Base-by-base conservation (phyloP, 108 stramenopile genomes). In the Skeletonema costatum region DNA sequence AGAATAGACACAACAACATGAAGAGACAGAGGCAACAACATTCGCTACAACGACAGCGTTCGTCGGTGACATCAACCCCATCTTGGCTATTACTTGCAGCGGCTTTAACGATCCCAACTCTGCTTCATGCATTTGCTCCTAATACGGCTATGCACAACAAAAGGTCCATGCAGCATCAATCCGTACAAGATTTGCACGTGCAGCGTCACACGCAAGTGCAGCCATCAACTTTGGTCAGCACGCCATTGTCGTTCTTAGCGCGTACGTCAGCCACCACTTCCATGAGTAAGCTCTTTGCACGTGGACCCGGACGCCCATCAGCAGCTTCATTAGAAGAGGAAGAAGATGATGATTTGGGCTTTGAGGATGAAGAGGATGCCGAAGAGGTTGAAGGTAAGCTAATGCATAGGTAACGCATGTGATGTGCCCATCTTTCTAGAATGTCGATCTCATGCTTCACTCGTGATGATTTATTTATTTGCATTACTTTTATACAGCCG, bases 301-400 rank as follows among this genome's bases (percentile, higher is more conserved):
- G 41, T 36, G 29, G 48, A 36, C 67, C 38, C 16, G 13, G 65
- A 66, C 32, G 19, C 63, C 30, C 56, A 32, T 72, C 71, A 48
- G 42, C 71, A 48, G 56, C 63, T 64, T 64, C 63, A 21, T 38
- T 64, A 17, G 63, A 64, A 35, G 63, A 64, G 13, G 63, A 64
- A 11, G 63, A 64, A 5, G 63, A 64, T 39, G 64, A 60, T 48
- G 60, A 33, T 25, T 53, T 66, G 32, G 78, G 60, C 33, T 59
- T 74, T 51, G 74, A 70, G 21, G 74, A 75, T 25, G 71, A 76
- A n/a, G 75, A 73, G 13, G 75, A 76, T 21, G 67, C 33, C 1
- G 63, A 39, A 3, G 60, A 61, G 25, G 60, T 30, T 16, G 62
- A 39, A 38, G 63, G 63, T 64, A 64, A 35, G 63, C 38, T 19